Conservation (phyloP, 73 alveolate genomes). For the Diophrys sp. region DNA sequence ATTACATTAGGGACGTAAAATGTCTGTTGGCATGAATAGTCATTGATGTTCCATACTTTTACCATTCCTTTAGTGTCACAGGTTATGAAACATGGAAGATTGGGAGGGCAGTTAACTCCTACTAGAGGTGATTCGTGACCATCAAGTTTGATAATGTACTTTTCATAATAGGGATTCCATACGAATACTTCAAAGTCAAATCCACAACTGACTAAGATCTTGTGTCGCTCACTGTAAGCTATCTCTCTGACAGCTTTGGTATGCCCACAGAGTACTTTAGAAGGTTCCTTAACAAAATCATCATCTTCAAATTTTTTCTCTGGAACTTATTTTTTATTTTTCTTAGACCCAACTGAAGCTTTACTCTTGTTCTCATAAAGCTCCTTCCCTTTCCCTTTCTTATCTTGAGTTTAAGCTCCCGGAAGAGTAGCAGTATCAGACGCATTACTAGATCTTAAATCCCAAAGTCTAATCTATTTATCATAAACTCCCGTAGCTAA, state of each 20-base stretch:
- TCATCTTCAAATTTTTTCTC: constrained; percentile 4
- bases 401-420: no score
- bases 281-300: constrained; percentile 46
- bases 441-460: constrained; percentile 33
- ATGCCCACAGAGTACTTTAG: constrained; percentile 64
- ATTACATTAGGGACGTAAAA: constrained; percentile 57
- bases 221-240: constrained; percentile 68
- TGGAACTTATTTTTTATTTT: background rate
- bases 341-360: constrained; percentile 14
- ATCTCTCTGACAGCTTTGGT: constrained; percentile 72
- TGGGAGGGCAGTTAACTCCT: constrained; percentile 74
- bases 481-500: constrained; percentile 73
- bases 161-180: constrained; percentile 71
- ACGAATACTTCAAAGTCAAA: constrained; percentile 75
- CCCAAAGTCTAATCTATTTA: constrained; percentile 63
- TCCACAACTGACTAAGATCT: constrained; percentile 61
- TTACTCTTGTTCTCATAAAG: constrained; percentile 19
- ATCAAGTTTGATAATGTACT: constrained; percentile 58
- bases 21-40: constrained; percentile 68
- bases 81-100: constrained; percentile 62
- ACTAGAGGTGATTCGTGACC: constrained; percentile 75
- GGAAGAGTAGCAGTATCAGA: no score
- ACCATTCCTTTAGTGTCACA: constrained; percentile 75
- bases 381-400: background rate
- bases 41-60: constrained; percentile 72